Evolutionary conservation across 192 early-diverging fungal genomes (phyloP).

Genomic region (Coemansia sp.): DNA sequence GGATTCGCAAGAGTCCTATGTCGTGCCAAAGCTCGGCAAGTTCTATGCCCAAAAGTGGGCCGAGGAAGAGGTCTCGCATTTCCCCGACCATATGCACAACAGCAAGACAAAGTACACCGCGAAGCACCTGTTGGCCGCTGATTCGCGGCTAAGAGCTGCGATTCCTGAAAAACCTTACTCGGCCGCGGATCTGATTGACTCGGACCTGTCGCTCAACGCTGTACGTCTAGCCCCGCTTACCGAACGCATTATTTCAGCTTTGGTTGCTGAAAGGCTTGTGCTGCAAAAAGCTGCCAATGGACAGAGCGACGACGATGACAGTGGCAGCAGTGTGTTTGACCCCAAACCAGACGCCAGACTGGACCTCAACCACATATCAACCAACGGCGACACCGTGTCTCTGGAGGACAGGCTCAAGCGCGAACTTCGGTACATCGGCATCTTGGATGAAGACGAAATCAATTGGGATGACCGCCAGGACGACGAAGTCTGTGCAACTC

Average conservation of each 20-base stretch:
- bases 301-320: not conserved
- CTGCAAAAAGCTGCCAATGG: slow-evolving; percentile 5
- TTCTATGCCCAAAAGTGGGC: slow-evolving; percentile 71
- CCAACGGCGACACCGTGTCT: slow-evolving; percentile 57
- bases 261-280: slow-evolving; percentile 68
- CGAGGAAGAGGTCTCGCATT: slow-evolving; percentile 64
- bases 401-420: slow-evolving; percentile 82
- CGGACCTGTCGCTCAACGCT: slow-evolving; percentile 60
- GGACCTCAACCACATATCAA: slow-evolving; percentile 17
- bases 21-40: slow-evolving; percentile 79
- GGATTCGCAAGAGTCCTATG: slow-evolving; percentile 70
- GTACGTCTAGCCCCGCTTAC: slow-evolving; percentile 71
- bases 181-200: slow-evolving; percentile 43
- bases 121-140: slow-evolving; percentile 19
- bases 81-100: slow-evolving; percentile 52
- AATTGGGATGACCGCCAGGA: slow-evolving; percentile 71
- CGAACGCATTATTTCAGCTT: slow-evolving; percentile 70
- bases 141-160: slow-evolving; percentile 8
- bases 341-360: slow-evolving; percentile 12
- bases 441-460: slow-evolving; percentile 77
- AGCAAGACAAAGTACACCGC: slow-evolving; percentile 36
- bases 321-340: not conserved
- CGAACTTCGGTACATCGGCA: slow-evolving; percentile 81
- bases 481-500: slow-evolving; percentile 70
- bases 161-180: not conserved